Conservation (phyloP, 108 stramenopile species). For the Pseudonitzschia pungens region DNA sequence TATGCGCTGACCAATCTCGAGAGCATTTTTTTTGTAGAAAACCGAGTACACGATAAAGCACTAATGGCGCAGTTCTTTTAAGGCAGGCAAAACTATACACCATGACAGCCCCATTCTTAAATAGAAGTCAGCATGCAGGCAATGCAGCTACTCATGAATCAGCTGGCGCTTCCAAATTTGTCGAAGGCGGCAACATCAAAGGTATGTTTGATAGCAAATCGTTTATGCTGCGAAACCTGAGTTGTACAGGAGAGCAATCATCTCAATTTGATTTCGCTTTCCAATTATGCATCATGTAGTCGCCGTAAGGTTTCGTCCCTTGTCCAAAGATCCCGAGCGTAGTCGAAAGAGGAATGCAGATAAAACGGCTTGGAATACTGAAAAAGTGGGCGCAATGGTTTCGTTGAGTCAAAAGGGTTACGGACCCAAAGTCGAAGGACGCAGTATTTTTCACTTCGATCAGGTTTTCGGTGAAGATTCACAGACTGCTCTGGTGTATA, state of each 20-base stretch:
- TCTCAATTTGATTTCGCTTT: neutral
- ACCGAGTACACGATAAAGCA: neutral
- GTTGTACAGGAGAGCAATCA: neutral
- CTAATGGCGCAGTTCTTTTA: neutral
- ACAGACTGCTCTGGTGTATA: constrained; percentile 70
- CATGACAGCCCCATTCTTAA: neutral
- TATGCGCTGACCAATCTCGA: too few relatives aligned
- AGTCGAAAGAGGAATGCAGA: constrained; percentile 14
- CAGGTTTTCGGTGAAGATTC: constrained; percentile 72
- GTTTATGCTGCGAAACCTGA: neutral
- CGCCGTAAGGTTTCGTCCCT: constrained; percentile 29
- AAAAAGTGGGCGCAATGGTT: constrained; percentile 27
- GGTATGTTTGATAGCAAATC: neutral
- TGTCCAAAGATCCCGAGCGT: neutral
- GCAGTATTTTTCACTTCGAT: constrained; percentile 68
- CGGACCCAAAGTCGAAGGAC: constrained; percentile 29
- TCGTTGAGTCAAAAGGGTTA: constrained; percentile 33
- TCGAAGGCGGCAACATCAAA: constrained; percentile 2
- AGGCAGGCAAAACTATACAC: neutral
- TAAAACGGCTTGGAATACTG: constrained; percentile 28
- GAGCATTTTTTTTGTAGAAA: too few relatives aligned
- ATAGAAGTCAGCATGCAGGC: neutral
- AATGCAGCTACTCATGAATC: neutral
- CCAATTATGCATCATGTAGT: constrained; percentile 11
- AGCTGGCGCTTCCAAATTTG: neutral